Evolutionary conservation across 1,284 basidiomycete species (phyloP).

Genomic region (Gymnopus androsaceus): DNA sequence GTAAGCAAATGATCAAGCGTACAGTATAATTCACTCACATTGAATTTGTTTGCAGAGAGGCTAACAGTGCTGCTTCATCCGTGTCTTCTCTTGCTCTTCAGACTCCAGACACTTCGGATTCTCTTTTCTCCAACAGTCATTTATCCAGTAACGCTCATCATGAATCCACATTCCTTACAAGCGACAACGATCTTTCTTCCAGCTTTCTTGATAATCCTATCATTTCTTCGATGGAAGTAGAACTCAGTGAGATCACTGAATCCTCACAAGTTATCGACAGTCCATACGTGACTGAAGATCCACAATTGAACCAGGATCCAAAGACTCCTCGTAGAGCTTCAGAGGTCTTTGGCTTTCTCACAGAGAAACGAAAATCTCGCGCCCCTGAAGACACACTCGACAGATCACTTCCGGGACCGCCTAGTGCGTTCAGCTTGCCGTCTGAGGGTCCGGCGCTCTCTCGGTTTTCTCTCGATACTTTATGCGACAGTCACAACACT

Average conservation of each 20-base stretch:
- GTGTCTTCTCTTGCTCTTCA: slow-evolving; percentile 46
- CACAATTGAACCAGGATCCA: slow-evolving; percentile 35
- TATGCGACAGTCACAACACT: slow-evolving; percentile 23
- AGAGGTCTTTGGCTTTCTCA: slow-evolving; percentile 68
- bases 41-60: slow-evolving; percentile 40
- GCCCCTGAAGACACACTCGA: slow-evolving; percentile 33
- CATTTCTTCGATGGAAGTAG: slow-evolving; percentile 73
- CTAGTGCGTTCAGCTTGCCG: slow-evolving; percentile 38
- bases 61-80: slow-evolving; percentile 42
- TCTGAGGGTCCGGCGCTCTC: slow-evolving; percentile 21
- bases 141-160: slow-evolving; percentile 26
- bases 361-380: slow-evolving; percentile 41
- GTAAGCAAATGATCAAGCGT: slow-evolving; percentile 38
- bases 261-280: slow-evolving; percentile 28
- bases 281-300: slow-evolving; percentile 17
- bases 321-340: slow-evolving; percentile 64
- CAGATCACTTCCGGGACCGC: slow-evolving; percentile 36
- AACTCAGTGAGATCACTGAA: slow-evolving; percentile 54
- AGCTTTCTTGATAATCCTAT: slow-evolving; percentile 39
- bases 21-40: background rate
- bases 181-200: slow-evolving; percentile 48
- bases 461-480: slow-evolving; percentile 34
- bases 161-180: slow-evolving; percentile 34
- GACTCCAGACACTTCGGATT: slow-evolving; percentile 44
- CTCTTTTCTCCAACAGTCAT: slow-evolving; percentile 31